phyloP scores from a whole-genome alignment of 164 flowering plant species.

The Buxus sempervirens region DNA sequence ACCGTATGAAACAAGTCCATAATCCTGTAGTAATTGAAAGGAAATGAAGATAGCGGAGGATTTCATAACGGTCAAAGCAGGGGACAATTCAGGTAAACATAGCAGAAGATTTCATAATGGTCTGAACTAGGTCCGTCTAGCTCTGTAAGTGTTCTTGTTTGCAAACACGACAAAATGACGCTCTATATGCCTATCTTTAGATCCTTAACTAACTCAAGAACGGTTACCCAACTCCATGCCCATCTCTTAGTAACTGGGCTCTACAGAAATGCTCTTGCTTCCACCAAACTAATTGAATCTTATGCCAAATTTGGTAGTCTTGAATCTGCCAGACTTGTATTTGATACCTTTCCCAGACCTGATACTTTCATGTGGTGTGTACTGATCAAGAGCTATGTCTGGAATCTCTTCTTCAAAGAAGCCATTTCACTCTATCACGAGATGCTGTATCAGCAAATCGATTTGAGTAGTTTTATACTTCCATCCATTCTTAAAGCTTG shows the following conservation, averaged over 20 bases:
- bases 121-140: too few relatives aligned
- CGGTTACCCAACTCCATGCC: conserved; percentile 66
- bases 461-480: conserved; percentile 35
- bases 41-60: too few relatives aligned
- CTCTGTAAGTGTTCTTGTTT: background rate
- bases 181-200: conserved; percentile 75
- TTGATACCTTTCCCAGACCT: conserved; percentile 43
- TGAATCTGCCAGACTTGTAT: conserved; percentile 41
- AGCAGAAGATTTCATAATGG: too few relatives aligned
- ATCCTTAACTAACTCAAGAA: conserved; percentile 42
- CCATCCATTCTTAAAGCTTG: conserved; percentile 73
- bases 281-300: conserved; percentile 77
- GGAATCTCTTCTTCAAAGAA: conserved; percentile 41
- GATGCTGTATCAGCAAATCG: conserved; percentile 31
- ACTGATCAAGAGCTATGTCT: conserved; percentile 52
- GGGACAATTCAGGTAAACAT: too few relatives aligned
- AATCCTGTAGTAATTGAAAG: too few relatives aligned
- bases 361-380: conserved; percentile 89
- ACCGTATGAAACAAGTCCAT: too few relatives aligned
- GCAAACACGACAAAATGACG: conserved; percentile 25
- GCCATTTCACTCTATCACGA: conserved; percentile 47
- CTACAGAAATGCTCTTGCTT: conserved; percentile 37
- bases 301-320: conserved; percentile 52
- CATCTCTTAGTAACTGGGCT: conserved; percentile 58
- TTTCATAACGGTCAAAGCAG: too few relatives aligned